phyloP scores from a whole-genome alignment of 2,329 filamentous ascomycete species.

The Pseudogymnoascus destructans region DNA sequence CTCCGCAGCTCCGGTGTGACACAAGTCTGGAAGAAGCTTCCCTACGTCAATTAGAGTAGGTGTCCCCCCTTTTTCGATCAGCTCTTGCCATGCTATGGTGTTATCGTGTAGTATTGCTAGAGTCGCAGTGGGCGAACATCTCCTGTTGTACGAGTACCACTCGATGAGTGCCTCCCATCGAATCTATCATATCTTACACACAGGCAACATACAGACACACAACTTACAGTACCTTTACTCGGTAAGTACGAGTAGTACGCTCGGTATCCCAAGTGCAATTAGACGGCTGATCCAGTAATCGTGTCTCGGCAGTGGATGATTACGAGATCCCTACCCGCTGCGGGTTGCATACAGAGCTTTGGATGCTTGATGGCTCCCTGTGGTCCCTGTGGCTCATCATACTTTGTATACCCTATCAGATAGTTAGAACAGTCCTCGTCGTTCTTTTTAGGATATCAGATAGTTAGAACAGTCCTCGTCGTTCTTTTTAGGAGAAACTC shows the following conservation, averaged over 20 bases:
- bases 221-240: background rate
- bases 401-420: too few relatives aligned
- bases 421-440: too few relatives aligned
- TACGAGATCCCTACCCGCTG: background rate
- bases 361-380: background rate
- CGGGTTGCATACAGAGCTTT: background rate
- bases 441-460: too few relatives aligned
- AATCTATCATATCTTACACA: conserved; percentile 6
- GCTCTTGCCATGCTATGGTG: background rate
- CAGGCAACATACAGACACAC: background rate
- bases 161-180: background rate
- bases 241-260: background rate
- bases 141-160: background rate
- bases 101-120: background rate
- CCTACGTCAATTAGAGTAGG: conserved; percentile 6
- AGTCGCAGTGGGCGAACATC: background rate
- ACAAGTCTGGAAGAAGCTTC: conserved; percentile 6
- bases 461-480: too few relatives aligned
- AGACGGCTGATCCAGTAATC: background rate
- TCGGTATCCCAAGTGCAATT: background rate
- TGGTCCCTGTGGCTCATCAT: background rate
- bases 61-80: background rate
- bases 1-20: conserved; percentile 5
- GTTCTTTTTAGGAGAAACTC: too few relatives aligned
- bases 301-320: background rate